Evolutionary conservation across 2,329 filamentous ascomycete species (phyloP).

Genomic region (Penicillium nordicum): DNA sequence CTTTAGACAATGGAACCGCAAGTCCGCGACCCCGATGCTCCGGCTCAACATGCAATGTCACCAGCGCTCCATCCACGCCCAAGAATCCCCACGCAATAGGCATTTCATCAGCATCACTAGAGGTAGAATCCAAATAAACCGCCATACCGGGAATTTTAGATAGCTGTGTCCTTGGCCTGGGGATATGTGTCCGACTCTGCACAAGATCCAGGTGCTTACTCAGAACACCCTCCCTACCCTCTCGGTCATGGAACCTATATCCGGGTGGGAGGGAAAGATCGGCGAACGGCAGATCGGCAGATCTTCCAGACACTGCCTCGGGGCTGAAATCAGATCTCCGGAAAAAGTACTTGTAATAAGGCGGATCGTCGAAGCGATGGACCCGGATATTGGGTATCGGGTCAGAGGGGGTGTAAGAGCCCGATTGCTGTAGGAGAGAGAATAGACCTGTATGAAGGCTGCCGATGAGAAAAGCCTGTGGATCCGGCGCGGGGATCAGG

Average conservation of each 20-base stretch:
- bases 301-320: background rate
- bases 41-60: slow-evolving; percentile 42
- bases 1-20: slow-evolving; percentile 31
- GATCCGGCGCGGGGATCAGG: slow-evolving; percentile 27
- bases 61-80: slow-evolving; percentile 36
- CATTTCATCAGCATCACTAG: slow-evolving; percentile 15
- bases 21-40: slow-evolving; percentile 40
- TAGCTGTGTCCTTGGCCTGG: slow-evolving; percentile 34
- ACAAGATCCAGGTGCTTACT: slow-evolving; percentile 37
- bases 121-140: slow-evolving; percentile 29
- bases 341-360: slow-evolving; percentile 41
- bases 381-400: slow-evolving; percentile 24
- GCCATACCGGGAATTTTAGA: slow-evolving; percentile 33
- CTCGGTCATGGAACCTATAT: slow-evolving; percentile 30
- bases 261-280: slow-evolving; percentile 26
- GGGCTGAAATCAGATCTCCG: slow-evolving; percentile 14
- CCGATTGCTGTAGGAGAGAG: slow-evolving; percentile 24
- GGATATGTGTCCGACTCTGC: slow-evolving; percentile 39
- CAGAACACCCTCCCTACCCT: slow-evolving; percentile 27
- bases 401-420: slow-evolving; percentile 10
- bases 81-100: slow-evolving; percentile 44
- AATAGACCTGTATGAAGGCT: slow-evolving; percentile 36
- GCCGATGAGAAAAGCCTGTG: slow-evolving; percentile 37
- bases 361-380: slow-evolving; percentile 28
- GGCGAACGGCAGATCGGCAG: background rate